A percentile compares a stretch with the other conserved stretches of the same genome.
Conservation (phyloP, 345 rosid genomes). For the Hibiscus syriacus region DNA sequence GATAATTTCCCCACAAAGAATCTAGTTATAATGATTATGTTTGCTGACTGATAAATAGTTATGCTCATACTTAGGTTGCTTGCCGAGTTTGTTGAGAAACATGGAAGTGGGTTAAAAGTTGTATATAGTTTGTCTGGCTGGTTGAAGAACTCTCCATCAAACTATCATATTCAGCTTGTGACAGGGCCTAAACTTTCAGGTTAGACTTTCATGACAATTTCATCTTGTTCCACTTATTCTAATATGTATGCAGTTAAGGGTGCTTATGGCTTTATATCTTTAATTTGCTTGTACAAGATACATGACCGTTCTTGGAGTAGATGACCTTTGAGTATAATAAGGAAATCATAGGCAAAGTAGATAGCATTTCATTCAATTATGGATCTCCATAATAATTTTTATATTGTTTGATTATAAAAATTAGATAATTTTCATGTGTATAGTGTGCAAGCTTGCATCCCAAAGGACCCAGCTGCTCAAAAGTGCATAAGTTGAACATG, state of each 20-base stretch:
- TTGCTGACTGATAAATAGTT: not conserved
- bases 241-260: not conserved
- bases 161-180: no score
- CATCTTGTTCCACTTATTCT: not conserved
- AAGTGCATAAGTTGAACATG: no score
- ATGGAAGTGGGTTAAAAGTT: no score
- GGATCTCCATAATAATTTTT: not conserved
- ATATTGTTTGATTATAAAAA: not conserved
- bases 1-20: slow-evolving; percentile 24
- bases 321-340: not conserved
- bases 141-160: no score
- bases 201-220: slow-evolving; percentile 17
- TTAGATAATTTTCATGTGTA: no score
- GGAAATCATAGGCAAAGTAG: not conserved
- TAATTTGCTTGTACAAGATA: not conserved
- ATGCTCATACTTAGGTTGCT: slow-evolving; percentile 50
- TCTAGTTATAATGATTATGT: not conserved
- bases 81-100: slow-evolving; percentile 57
- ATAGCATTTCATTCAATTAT: not conserved
- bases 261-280: not conserved
- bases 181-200: slow-evolving; percentile 78
- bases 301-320: not conserved
- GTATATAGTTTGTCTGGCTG: no score
- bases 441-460: no score
- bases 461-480: no score